Evolutionary conservation across 2,329 filamentous ascomycete genomes (phyloP).

Genomic region (Fusarium pseudonygamai): DNA sequence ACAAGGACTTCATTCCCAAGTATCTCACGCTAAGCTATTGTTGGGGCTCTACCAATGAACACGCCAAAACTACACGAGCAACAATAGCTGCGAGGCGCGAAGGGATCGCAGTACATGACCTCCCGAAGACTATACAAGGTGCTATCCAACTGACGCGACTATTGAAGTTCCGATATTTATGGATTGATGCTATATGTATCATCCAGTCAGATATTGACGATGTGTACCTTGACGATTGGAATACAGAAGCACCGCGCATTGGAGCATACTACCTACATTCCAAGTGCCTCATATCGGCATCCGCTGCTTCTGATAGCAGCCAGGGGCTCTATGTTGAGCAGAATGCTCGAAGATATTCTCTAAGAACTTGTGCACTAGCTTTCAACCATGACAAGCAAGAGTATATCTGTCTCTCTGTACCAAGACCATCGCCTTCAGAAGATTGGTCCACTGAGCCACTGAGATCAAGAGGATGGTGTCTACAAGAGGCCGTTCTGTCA

Average conservation of each 20-base stretch:
- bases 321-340: slow-evolving; percentile 1
- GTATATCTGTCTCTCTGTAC: neutral
- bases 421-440: neutral
- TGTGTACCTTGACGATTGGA: slow-evolving; percentile 1
- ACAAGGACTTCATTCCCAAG: neutral
- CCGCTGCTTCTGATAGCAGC: neutral
- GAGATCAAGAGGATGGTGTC: neutral
- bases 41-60: neutral
- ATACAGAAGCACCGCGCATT: slow-evolving; percentile 4
- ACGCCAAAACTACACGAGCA: neutral
- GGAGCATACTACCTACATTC: slow-evolving; percentile 16
- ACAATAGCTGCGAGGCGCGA: neutral
- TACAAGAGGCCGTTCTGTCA: neutral
- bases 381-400: neutral
- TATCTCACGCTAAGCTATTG: neutral
- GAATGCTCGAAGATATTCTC: neutral
- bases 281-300: slow-evolving; percentile 9
- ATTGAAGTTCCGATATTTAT: slow-evolving; percentile 1
- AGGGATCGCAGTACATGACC: neutral
- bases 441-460: neutral
- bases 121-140: neutral
- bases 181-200: slow-evolving; percentile 12
- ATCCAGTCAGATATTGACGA: neutral
- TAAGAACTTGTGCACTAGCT: neutral
- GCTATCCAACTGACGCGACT: neutral